Evolutionary conservation across 2,329 filamentous ascomycete species (phyloP).

Genomic region (Macroventuria anomochaeta): DNA sequence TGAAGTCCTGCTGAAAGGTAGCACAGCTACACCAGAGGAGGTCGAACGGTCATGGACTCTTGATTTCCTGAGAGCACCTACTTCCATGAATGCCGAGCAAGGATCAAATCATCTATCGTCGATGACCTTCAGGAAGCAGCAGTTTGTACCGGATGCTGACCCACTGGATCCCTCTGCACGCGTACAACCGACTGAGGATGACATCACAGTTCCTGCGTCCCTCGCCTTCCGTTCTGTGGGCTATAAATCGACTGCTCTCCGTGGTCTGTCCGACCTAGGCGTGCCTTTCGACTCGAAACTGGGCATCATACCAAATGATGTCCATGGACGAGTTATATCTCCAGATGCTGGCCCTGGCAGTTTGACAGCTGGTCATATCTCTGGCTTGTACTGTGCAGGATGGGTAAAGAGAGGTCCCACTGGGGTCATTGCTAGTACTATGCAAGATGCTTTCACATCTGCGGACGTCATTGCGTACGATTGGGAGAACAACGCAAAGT

Average conservation of each 20-base stretch:
- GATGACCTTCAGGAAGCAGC: conserved; percentile 69
- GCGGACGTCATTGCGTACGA: conserved; percentile 85
- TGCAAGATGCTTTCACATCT: conserved; percentile 91
- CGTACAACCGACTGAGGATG: conserved; percentile 51
- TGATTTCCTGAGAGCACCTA: conserved; percentile 83
- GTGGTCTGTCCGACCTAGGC: conserved; percentile 74
- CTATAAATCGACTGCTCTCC: conserved; percentile 81
- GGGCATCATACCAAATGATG: conserved; percentile 84
- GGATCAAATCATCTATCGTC: conserved; percentile 61
- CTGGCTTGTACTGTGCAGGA: conserved; percentile 88
- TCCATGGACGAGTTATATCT: conserved; percentile 71
- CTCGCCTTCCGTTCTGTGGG: conserved; percentile 93
- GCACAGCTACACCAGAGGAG: conserved; percentile 56
- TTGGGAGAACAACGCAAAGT: conserved; percentile 62
- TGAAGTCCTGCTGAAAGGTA: conserved; percentile 81
- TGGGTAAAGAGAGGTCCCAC: conserved; percentile 97
- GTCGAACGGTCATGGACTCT: conserved; percentile 78
- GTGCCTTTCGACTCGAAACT: conserved; percentile 77
- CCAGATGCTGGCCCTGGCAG: conserved; percentile 46
- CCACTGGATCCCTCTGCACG: conserved; percentile 61
- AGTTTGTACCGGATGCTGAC: conserved; percentile 46
- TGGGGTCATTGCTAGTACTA: conserved; percentile 93
- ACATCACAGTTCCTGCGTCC: conserved; percentile 66
- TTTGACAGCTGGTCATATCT: conserved; percentile 59
- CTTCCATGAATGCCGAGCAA: conserved; percentile 63